Percentiles rank a stretch among this genome's conserved stretches.
These are phyloP conservation scores for Candida easanensis DNA, from an alignment of 805 yeast species.

Conservation along the genomic window DNA sequence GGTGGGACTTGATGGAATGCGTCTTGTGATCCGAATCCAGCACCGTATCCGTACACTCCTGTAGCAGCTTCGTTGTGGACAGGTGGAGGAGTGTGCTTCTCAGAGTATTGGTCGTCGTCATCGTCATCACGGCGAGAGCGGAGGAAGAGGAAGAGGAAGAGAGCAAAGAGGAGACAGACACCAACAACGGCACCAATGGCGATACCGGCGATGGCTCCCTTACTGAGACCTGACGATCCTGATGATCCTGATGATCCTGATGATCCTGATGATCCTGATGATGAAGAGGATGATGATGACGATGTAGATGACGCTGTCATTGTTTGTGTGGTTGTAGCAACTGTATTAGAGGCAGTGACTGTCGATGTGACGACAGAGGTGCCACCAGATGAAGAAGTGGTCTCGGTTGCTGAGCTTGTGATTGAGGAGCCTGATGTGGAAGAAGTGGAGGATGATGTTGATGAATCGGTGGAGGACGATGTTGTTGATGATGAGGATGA, in stretches of 20 bases:
- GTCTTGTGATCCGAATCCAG: conserved; percentile 10
- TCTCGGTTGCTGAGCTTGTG: too few relatives aligned
- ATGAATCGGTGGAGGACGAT: conserved; percentile 8
- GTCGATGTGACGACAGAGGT: conserved; percentile 19
- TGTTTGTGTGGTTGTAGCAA: conserved; percentile 15
- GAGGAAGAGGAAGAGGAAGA: conserved; percentile 18
- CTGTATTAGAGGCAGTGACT: conserved; percentile 18
- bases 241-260: conserved; percentile 20
- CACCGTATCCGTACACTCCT: conserved; percentile 5
- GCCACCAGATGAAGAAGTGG: too few relatives aligned
- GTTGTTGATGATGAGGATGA: conserved; percentile 12
- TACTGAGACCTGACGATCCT: conserved; percentile 12
- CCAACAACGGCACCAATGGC: conserved; percentile 55
- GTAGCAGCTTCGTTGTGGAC: conserved; percentile 15
- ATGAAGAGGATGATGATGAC: background rate
- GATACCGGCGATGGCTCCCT: conserved; percentile 60
- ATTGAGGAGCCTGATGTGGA: conserved; percentile 5
- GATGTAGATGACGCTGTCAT: conserved; percentile 5
- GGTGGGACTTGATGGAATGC: conserved; percentile 17
- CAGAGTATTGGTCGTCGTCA: conserved; percentile 18
- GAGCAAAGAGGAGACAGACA: conserved; percentile 34
- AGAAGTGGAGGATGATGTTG: conserved; percentile 14
- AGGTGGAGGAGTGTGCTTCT: conserved; percentile 14
- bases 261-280: conserved; percentile 4
- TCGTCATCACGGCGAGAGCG: conserved; percentile 19